phyloP scores from a whole-genome alignment of 305 asterid genomes.

The Ilex paraguariensis region DNA sequence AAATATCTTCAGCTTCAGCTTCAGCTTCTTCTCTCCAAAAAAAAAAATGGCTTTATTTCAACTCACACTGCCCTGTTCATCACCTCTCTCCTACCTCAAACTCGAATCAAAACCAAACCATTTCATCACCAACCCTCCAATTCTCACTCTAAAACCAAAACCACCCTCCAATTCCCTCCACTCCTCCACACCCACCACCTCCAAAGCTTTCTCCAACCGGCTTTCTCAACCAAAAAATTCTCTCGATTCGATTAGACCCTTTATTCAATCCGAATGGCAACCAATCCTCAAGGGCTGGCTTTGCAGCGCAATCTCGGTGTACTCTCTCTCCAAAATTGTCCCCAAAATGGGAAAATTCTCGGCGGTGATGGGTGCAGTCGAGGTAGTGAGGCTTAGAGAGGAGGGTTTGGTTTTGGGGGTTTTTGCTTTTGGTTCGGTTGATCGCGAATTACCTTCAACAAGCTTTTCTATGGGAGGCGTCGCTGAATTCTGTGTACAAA shows the following conservation, averaged over 20 bases:
- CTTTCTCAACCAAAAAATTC: conserved; percentile 27
- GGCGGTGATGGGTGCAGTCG: conserved; percentile 24
- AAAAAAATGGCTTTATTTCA: no score
- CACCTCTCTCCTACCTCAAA: no score
- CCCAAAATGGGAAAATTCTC: conserved; percentile 61
- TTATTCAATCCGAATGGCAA: conserved; percentile 60
- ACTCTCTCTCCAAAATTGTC: conserved; percentile 66
- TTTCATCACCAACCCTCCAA: no score
- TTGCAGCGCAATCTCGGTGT: conserved; percentile 66
- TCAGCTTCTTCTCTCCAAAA: no score
- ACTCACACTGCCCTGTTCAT: no score
- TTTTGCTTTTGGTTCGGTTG: conserved; percentile 42
- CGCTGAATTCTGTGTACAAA: conserved; percentile 56
- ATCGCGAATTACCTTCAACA: conserved; percentile 65
- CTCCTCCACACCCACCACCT: conserved; percentile 20
- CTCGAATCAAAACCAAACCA: no score
- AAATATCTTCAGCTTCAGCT: no score
- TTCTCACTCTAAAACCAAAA: no score
- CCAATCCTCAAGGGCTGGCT: conserved; percentile 66
- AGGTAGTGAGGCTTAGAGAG: conserved; percentile 26
- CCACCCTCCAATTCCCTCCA: conserved; percentile 13
- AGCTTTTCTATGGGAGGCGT: conserved; percentile 75
- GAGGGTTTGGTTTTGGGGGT: conserved; percentile 46
- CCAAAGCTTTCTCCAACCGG: conserved; percentile 13
- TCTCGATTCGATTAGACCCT: conserved; percentile 47